A percentile compares a stretch with the other conserved stretches of the same genome.
Evolutionary conservation across 2,329 filamentous ascomycete genomes (phyloP).

Genomic region (Penicillium aurantiogriseum): DNA sequence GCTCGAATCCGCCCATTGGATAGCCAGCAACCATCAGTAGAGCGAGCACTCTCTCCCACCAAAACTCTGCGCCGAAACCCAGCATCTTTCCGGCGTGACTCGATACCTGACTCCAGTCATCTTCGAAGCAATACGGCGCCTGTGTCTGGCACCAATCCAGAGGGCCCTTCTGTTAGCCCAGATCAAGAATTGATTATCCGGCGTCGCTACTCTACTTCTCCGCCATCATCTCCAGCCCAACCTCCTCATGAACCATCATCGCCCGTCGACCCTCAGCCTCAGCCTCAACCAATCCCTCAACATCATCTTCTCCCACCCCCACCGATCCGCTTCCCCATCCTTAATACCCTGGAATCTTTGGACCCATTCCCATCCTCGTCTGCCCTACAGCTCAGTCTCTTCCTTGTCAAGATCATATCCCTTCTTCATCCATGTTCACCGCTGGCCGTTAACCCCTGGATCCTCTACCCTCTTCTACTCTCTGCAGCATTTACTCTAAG

Average conservation of each 20-base stretch:
- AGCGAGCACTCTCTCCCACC: slow-evolving; percentile 30
- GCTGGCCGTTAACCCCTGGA: slow-evolving; percentile 61
- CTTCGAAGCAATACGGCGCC: slow-evolving; percentile 15
- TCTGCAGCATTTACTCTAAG: slow-evolving; percentile 65
- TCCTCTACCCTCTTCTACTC: slow-evolving; percentile 66
- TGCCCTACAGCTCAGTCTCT: slow-evolving; percentile 58
- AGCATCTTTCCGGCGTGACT: slow-evolving; percentile 25
- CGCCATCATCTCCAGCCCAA: slow-evolving; percentile 26
- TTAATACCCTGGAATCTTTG: slow-evolving; percentile 22
- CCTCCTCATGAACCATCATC: slow-evolving; percentile 13
- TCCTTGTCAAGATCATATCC: slow-evolving; percentile 66
- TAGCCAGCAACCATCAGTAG: slow-evolving; percentile 31
- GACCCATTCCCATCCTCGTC: slow-evolving; percentile 39
- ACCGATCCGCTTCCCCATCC: slow-evolving; percentile 31
- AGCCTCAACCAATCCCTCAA: slow-evolving; percentile 15
- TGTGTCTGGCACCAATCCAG: slow-evolving; percentile 14
- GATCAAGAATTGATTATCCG: slow-evolving; percentile 37
- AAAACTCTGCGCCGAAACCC: slow-evolving; percentile 26
- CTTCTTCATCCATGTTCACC: slow-evolving; percentile 70
- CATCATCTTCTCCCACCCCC: slow-evolving; percentile 46
- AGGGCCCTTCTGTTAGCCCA: slow-evolving; percentile 24
- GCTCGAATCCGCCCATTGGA: slow-evolving; percentile 44
- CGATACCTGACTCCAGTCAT: slow-evolving; percentile 27
- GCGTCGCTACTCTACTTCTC: slow-evolving; percentile 28
- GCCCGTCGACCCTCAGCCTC: neutral